Evolutionary conservation across 305 asterid genomes (phyloP).

Genomic region (Fraxinus floribunda): DNA sequence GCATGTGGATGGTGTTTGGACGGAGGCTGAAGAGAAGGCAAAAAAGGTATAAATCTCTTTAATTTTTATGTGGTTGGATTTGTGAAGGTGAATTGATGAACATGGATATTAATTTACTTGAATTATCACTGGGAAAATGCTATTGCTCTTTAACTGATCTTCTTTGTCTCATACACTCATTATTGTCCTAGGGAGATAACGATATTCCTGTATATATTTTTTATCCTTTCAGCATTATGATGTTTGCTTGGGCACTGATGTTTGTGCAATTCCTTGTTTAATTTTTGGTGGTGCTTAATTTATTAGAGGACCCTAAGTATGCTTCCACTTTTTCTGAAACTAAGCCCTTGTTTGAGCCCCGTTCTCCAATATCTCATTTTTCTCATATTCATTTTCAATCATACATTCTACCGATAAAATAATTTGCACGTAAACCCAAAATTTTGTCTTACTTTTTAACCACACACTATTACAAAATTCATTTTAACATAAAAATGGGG

Average conservation of each 20-base stretch:
- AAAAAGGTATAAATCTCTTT: constrained; percentile 54
- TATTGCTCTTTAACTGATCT: not conserved
- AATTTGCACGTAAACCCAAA: too few relatives aligned
- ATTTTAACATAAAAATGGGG: too few relatives aligned
- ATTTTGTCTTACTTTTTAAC: too few relatives aligned
- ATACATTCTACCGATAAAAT: too few relatives aligned
- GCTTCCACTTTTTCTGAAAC: not conserved
- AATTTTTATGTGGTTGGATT: not conserved
- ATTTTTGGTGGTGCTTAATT: not conserved
- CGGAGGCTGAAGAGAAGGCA: constrained; percentile 85
- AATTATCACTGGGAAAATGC: constrained; percentile 3
- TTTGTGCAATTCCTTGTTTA: not conserved
- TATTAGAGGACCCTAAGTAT: not conserved
- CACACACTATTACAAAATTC: too few relatives aligned
- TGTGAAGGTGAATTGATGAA: not conserved
- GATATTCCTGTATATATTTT: not conserved
- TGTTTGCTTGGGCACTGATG: not conserved
- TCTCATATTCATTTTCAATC: too few relatives aligned
- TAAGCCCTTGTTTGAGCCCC: too few relatives aligned
- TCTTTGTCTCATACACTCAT: not conserved
- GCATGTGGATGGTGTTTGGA: constrained; percentile 86
- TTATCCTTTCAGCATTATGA: not conserved
- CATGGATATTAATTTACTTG: constrained; percentile 7
- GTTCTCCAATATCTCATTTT: too few relatives aligned
- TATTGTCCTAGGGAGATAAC: not conserved